Evolutionary conservation across 176 grass and related monocot species (phyloP).

Genomic region (Canna indica): DNA sequence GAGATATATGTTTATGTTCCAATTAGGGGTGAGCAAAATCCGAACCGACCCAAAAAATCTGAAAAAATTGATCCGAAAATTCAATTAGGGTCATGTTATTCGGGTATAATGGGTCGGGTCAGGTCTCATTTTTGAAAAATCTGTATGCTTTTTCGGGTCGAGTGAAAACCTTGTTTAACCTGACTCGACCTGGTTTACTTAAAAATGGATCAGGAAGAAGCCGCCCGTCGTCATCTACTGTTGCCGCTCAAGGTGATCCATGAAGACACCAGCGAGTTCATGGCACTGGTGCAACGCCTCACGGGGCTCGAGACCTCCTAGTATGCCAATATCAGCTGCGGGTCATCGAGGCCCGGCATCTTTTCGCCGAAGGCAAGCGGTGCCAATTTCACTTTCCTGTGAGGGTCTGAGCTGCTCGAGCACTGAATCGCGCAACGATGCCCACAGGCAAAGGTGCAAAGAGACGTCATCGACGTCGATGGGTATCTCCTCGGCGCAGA

Average conservation of each 20-base stretch:
- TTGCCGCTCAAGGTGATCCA: neutral
- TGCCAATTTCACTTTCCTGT: neutral
- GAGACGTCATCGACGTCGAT: neutral
- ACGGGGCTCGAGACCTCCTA: neutral
- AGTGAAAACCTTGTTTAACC: too few relatives aligned
- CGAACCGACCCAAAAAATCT: too few relatives aligned
- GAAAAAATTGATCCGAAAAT: too few relatives aligned
- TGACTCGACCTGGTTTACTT: too few relatives aligned
- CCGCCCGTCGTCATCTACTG: constrained; percentile 5
- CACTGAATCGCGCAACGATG: neutral
- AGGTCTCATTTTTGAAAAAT: too few relatives aligned
- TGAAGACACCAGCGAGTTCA: neutral
- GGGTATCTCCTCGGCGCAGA: neutral
- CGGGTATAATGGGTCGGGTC: too few relatives aligned
- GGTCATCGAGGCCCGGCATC: neutral
- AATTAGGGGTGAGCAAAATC: too few relatives aligned
- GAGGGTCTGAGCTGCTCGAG: neutral
- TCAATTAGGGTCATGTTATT: too few relatives aligned
- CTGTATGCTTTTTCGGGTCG: too few relatives aligned
- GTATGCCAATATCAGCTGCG: neutral
- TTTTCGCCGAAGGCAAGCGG: neutral
- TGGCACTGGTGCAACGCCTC: neutral
- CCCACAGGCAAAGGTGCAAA: neutral
- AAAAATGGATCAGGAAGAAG: too few relatives aligned
- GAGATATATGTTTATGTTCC: too few relatives aligned